These are phyloP conservation scores for Stagonosporopsis tanaceti DNA, from an alignment of 2,329 filamentous ascomycete species.

Conservation along the genomic window DNA sequence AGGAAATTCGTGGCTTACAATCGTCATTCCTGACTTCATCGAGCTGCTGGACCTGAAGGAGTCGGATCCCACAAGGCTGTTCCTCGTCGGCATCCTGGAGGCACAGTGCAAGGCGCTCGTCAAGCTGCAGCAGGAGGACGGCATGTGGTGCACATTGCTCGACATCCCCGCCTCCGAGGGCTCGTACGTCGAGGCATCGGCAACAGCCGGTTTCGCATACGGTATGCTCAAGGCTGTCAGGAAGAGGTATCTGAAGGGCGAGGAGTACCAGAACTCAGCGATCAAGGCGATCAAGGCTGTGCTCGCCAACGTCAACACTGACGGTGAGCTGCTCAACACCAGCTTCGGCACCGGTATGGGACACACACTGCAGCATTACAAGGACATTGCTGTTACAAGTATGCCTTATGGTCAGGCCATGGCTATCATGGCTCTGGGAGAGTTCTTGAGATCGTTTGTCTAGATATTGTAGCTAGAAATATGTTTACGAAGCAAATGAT, in stretches of 20 bases:
- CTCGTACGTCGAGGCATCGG: constrained; percentile 78
- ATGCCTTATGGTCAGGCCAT: constrained; percentile 89
- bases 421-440: constrained; percentile 82
- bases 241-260: constrained; percentile 70
- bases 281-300: constrained; percentile 73
- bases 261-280: constrained; percentile 68
- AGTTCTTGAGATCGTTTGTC: constrained; percentile 71
- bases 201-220: constrained; percentile 82
- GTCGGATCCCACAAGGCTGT: constrained; percentile 66
- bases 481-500: not conserved
- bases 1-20: constrained; percentile 80
- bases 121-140: constrained; percentile 66
- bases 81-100: constrained; percentile 69
- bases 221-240: constrained; percentile 78
- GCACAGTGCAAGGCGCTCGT: constrained; percentile 73
- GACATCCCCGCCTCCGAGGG: constrained; percentile 71
- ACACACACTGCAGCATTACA: constrained; percentile 75
- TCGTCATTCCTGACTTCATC: constrained; percentile 83
- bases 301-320: constrained; percentile 68
- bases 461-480: constrained; percentile 34
- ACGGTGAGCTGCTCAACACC: constrained; percentile 75
- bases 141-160: constrained; percentile 78
- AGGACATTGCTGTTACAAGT: constrained; percentile 76
- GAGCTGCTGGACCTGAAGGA: constrained; percentile 71
- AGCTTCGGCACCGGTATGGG: constrained; percentile 86